A percentile compares a stretch with the other conserved stretches of the same genome.
Conservation (phyloP, 495 filamentous ascomycete genomes). For the Aspergillus homomorphus region DNA sequence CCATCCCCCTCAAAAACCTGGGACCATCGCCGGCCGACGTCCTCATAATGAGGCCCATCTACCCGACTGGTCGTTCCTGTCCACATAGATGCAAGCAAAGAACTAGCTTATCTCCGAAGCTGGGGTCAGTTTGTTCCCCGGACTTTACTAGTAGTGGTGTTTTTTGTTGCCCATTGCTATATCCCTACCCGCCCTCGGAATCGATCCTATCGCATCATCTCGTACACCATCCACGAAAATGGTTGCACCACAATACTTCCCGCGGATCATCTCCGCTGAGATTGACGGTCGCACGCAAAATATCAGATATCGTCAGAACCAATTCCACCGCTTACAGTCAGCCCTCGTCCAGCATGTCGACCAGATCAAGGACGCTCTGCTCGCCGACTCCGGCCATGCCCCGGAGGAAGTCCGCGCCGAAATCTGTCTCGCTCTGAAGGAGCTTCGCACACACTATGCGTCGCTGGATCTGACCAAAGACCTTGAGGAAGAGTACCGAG, state of each 20-base stretch:
- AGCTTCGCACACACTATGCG: constrained; percentile 43
- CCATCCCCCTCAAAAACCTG: background rate
- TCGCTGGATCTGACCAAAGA: constrained; percentile 36
- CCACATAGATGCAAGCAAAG: background rate
- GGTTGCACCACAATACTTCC: constrained; percentile 26
- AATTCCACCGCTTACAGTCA: constrained; percentile 43
- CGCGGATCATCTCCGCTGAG: constrained; percentile 37
- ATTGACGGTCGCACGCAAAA: constrained; percentile 49
- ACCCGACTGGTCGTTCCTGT: background rate
- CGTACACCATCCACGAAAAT: constrained; percentile 17
- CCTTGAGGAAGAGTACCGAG: constrained; percentile 47
- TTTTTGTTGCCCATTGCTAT: background rate
- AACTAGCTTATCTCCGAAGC: background rate
- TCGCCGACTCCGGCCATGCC: constrained; percentile 33
- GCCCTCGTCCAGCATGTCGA: constrained; percentile 29
- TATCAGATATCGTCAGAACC: constrained; percentile 42
- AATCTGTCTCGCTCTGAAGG: constrained; percentile 37
- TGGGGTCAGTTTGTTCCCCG: background rate
- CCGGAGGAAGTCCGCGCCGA: constrained; percentile 41
- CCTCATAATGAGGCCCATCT: background rate
- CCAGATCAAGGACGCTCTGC: constrained; percentile 39
- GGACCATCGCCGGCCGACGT: too few species aligned
- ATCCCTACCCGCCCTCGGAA: background rate
- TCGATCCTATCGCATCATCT: background rate
- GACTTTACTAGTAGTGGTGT: too few species aligned